Base-by-base conservation (phyloP, 202 grass and related monocot species). In the Dendrocalamus latiflorus region DNA sequence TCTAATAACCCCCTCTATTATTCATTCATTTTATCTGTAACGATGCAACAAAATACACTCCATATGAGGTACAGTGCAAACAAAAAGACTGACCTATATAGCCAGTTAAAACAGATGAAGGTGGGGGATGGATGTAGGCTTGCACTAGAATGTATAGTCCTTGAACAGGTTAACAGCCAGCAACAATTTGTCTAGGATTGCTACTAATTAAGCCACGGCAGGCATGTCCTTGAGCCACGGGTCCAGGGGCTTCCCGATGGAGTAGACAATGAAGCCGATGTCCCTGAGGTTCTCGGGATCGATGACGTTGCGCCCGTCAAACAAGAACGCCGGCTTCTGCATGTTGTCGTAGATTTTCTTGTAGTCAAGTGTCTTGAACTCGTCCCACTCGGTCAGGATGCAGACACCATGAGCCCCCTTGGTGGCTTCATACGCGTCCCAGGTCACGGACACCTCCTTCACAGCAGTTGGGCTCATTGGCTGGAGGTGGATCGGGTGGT, bases 161-260 rank as follows among this genome's bases (percentile, higher is more conserved):
- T 53, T 4, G 6, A 74, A 56, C 28, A 57, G 13, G 51, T 10
- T 39, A 65, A 83, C 41, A 43, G 28, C 22, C 9, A 54, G 57
- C 14, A 65, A 56, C 33, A 30, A 43, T 65, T 24, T 50, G 8
- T 65, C 36, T 45, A 67, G 36, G 48, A 77, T 48, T 39, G 11
- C 42, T 58, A 53, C 58, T 34, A 86, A 77, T 82, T 91, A 94
- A 75, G 93, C 93, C 67, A 95, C 83, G 7, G 93, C 90, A 12
- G 93, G 93, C 90, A 95, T 92, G 79, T 95, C 93, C 90, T 95
- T 95, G 65, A 95, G 93, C 93, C 93, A 95, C 33, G 79, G 68
- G 57, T 95, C 93, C 13, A 95, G 85, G 37, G 93, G 93, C 90
- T 88, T 95, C 21, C 93, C 93, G 5, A 95, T 95, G 58, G 93